Conservation (phyloP, 495 filamentous ascomycete species). For the Penicillium salamii region DNA sequence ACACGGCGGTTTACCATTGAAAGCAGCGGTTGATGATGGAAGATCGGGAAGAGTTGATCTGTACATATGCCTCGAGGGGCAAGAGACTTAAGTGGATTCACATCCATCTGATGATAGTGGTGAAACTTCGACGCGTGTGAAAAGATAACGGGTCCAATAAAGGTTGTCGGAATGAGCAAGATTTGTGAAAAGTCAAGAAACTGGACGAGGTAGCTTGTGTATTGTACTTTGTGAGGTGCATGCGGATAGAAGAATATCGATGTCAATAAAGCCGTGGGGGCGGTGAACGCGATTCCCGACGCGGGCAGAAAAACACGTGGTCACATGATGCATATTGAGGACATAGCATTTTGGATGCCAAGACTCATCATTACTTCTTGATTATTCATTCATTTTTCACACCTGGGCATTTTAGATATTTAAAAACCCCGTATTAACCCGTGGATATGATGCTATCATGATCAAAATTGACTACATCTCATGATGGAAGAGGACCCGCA, state of each 20-base stretch:
- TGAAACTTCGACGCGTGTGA: constrained; percentile 13
- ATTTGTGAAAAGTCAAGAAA: constrained; percentile 6
- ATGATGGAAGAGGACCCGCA: constrained; percentile 31
- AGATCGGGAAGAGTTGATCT: constrained; percentile 29
- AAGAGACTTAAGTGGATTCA: constrained; percentile 24
- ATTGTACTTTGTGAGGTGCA: constrained; percentile 1
- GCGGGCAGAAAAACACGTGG: constrained; percentile 8
- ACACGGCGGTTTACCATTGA: constrained; percentile 11
- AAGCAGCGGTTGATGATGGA: constrained; percentile 17
- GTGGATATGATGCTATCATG: neutral
- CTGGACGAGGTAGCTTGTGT: neutral
- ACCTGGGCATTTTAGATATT: neutral
- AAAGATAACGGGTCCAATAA: constrained; percentile 23
- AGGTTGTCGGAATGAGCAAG: constrained; percentile 10
- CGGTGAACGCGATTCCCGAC: neutral
- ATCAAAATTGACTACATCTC: neutral
- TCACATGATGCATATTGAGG: neutral
- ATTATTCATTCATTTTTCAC: constrained; percentile 2
- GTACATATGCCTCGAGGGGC: constrained; percentile 35
- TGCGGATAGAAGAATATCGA: constrained; percentile 18
- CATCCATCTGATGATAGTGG: constrained; percentile 15
- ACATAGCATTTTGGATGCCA: constrained; percentile 9
- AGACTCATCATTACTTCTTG: constrained; percentile 3
- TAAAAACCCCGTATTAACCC: neutral
- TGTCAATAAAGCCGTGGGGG: constrained; percentile 14